Evolutionary conservation across 345 rosid species (phyloP).

Genomic region (Lenwebbia sp.): DNA sequence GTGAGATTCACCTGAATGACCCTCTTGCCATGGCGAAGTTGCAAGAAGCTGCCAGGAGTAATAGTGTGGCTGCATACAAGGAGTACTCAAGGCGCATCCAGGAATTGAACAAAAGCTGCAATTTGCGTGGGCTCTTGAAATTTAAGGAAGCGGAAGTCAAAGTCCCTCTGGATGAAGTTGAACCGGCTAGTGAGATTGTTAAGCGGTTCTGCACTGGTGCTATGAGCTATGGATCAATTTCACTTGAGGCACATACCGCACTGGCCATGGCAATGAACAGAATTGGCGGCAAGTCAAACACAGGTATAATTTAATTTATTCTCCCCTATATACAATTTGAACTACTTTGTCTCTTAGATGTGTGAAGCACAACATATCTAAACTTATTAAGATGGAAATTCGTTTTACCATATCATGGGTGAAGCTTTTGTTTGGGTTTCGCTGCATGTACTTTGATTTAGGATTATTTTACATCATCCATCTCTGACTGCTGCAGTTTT

Average conservation of each 20-base stretch:
- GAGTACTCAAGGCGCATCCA: constrained; percentile 89
- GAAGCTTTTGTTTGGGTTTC: background rate
- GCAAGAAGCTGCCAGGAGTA: constrained; percentile 89
- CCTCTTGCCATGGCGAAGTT: constrained; percentile 94
- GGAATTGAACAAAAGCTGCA: constrained; percentile 81
- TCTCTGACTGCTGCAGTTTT: background rate
- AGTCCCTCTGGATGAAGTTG: constrained; percentile 80
- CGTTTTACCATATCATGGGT: background rate
- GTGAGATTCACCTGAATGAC: constrained; percentile 95
- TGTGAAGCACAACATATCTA: background rate
- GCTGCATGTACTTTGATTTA: background rate
- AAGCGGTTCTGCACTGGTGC: constrained; percentile 98
- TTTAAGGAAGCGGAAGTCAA: constrained; percentile 56
- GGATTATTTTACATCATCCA: background rate
- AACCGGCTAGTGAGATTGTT: constrained; percentile 96
- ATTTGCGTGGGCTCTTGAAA: constrained; percentile 88
- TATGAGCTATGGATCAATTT: constrained; percentile 99
- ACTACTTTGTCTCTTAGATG: background rate
- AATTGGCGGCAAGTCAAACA: constrained; percentile 94
- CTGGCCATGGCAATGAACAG: constrained; percentile 92
- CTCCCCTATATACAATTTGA: background rate
- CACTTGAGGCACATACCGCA: constrained; percentile 85
- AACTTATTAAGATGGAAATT: background rate
- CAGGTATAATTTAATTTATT: constrained; percentile 38
- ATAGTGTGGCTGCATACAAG: constrained; percentile 91